Evolutionary conservation across 1,284 basidiomycete genomes (phyloP).

Genomic region (Porogramme epimiltina): DNA sequence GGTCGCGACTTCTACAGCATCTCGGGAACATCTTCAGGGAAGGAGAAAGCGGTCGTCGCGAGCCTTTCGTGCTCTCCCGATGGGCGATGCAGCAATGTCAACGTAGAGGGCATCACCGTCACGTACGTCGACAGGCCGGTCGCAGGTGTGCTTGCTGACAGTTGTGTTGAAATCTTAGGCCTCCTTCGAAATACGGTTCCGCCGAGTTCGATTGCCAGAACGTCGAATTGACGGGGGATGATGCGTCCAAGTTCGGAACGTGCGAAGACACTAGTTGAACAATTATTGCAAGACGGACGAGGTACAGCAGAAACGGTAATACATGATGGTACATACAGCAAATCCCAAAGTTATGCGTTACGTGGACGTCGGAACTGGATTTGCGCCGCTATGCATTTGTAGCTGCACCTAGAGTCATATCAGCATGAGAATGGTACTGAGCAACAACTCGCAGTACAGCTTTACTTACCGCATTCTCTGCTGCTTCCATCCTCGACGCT

Average conservation of each 20-base stretch:
- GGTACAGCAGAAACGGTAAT: no score
- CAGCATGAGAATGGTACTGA: not conserved
- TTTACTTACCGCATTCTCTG: conserved; percentile 6
- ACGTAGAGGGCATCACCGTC: conserved; percentile 47
- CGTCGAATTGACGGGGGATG: conserved; percentile 32
- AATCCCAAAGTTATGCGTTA: no score
- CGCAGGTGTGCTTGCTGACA: not conserved
- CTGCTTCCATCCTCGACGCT: conserved; percentile 2
- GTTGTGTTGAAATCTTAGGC: conserved; percentile 19
- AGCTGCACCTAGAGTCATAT: not conserved
- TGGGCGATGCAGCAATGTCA: conserved; percentile 48
- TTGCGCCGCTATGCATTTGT: not conserved
- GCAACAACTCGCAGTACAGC: not conserved
- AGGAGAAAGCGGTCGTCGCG: conserved; percentile 50
- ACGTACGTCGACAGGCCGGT: conserved; percentile 24
- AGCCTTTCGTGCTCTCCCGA: conserved; percentile 58
- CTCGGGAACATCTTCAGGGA: conserved; percentile 55
- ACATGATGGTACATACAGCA: no score
- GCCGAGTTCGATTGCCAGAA: conserved; percentile 37
- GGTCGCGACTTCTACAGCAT: conserved; percentile 42
- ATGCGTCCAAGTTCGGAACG: conserved; percentile 20
- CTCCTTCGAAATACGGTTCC: conserved; percentile 30
- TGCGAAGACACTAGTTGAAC: not conserved
- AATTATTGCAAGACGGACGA: not conserved
- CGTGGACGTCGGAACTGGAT: not conserved